phyloP scores from a whole-genome alignment of 2,329 filamentous ascomycete genomes.

The Colletotrichum gigasporum region DNA sequence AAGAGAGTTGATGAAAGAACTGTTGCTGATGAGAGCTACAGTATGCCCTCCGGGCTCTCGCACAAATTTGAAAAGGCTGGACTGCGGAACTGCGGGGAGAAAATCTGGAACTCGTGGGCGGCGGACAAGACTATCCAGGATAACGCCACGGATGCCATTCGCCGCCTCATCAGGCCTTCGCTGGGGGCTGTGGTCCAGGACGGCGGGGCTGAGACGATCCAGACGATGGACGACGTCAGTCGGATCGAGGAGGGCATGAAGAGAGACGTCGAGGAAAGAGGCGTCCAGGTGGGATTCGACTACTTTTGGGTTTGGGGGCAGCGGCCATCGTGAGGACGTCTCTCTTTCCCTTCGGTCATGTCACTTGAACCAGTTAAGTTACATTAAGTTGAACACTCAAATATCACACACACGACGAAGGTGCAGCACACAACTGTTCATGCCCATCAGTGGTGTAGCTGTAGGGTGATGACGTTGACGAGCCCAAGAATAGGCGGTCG shows the following conservation, averaged over 20 bases:
- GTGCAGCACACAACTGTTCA: too few species aligned
- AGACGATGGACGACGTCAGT: slow-evolving; percentile 8
- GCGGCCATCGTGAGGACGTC: neutral
- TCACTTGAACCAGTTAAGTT: too few species aligned
- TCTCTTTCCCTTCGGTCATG: neutral
- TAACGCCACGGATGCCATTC: neutral
- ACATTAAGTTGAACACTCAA: too few species aligned
- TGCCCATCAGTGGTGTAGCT: too few species aligned
- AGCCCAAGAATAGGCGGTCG: too few species aligned
- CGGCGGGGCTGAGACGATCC: slow-evolving; percentile 15
- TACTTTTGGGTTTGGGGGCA: slow-evolving; percentile 22
- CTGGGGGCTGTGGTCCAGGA: slow-evolving; percentile 6
- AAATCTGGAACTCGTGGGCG: slow-evolving; percentile 19
- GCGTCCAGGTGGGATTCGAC: slow-evolving; percentile 5
- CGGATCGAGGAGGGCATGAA: slow-evolving; percentile 8
- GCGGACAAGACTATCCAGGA: slow-evolving; percentile 9
- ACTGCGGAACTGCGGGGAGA: slow-evolving; percentile 5
- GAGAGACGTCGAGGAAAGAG: neutral
- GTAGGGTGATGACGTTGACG: too few species aligned
- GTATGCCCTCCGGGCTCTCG: slow-evolving; percentile 13
- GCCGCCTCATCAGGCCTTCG: neutral
- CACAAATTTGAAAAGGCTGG: slow-evolving; percentile 3
- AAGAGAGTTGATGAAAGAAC: too few species aligned
- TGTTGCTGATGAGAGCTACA: neutral
- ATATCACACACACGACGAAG: too few species aligned